These are phyloP conservation scores for Globisporangium radiosum DNA, from an alignment of 352 stramenopile genomes.

Conservation along the genomic window DNA sequence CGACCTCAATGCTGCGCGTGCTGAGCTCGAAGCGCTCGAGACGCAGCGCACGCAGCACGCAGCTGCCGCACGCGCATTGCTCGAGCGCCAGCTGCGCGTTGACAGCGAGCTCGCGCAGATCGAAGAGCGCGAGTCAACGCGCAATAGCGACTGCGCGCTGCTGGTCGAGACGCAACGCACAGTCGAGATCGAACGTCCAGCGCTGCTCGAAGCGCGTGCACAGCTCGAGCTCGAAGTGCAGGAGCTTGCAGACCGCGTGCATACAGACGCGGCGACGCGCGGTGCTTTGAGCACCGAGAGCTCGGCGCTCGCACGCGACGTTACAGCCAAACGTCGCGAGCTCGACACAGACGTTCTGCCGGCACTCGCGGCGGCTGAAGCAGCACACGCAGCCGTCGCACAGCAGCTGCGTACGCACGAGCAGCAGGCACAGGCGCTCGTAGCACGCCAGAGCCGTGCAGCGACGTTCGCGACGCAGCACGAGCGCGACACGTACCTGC, in stretches of 20 bases:
- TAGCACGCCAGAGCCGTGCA: constrained; percentile 95
- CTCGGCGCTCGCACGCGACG: constrained; percentile 43
- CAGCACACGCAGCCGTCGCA: constrained; percentile 85
- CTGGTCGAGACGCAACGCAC: constrained; percentile 41
- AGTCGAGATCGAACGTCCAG: constrained; percentile 70
- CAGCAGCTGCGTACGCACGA: constrained; percentile 45
- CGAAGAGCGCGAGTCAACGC: constrained; percentile 30
- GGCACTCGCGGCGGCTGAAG: constrained; percentile 35
- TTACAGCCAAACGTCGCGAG: constrained; percentile 37
- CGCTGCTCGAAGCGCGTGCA: constrained; percentile 67
- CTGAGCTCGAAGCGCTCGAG: constrained; percentile 66
- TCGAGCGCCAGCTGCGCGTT: constrained; percentile 62
- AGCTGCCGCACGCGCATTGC: constrained; percentile 39
- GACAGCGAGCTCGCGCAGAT: constrained; percentile 44
- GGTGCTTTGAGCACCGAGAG: constrained; percentile 44
- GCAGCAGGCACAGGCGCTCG: constrained; percentile 84
- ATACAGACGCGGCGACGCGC: constrained; percentile 37
- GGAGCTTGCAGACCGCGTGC: constrained; percentile 60
- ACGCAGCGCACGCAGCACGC: constrained; percentile 54
- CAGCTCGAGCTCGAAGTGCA: constrained; percentile 79
- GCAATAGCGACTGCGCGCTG: constrained; percentile 44
- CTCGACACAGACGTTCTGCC: constrained; percentile 52
- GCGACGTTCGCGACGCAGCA: constrained; percentile 92
- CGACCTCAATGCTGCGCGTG: constrained; percentile 57
- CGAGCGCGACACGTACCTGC: constrained; percentile 88